Evolutionary conservation across 805 yeast species (phyloP).

Genomic region (Yarrowia sp.): DNA sequence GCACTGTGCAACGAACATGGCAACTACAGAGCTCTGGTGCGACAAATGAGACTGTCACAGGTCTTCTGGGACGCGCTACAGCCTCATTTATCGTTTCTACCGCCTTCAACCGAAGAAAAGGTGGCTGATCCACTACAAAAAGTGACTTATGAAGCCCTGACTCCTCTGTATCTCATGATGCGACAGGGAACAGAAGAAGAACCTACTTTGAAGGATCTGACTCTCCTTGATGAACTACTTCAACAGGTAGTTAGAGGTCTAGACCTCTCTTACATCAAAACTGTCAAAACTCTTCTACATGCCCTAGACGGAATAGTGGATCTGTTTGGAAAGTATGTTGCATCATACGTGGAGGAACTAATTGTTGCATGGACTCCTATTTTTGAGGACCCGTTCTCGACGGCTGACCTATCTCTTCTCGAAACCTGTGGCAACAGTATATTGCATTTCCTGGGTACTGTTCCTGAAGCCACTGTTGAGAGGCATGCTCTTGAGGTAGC

Average conservation of each 20-base stretch:
- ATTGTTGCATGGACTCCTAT: constrained; percentile 17
- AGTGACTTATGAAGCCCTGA: constrained; percentile 9
- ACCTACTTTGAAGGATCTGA: constrained; percentile 12
- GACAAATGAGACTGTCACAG: constrained; percentile 45
- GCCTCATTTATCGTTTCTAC: constrained; percentile 48
- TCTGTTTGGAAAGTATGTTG: constrained; percentile 20
- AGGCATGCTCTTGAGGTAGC: constrained; percentile 26
- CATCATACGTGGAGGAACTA: constrained; percentile 6
- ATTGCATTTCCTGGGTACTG: constrained; percentile 17
- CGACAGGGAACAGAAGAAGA: not conserved
- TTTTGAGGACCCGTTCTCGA: constrained; percentile 29
- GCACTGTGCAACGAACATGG: constrained; percentile 34
- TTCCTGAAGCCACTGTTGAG: not conserved
- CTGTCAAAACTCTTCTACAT: constrained; percentile 14
- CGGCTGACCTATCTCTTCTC: constrained; percentile 14
- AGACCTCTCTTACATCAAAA: constrained; percentile 4
- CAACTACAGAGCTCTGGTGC: constrained; percentile 32
- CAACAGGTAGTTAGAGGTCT: constrained; percentile 19
- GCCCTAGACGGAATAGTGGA: constrained; percentile 21
- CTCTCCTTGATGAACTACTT: constrained; percentile 15
- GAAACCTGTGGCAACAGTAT: constrained; percentile 8
- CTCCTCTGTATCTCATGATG: constrained; percentile 16
- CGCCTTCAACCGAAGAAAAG: constrained; percentile 44
- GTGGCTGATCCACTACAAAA: constrained; percentile 14
- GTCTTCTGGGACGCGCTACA: constrained; percentile 47